Evolutionary conservation across 257 asterid species (phyloP).

Genomic region (Nicotiana sylvestris): DNA sequence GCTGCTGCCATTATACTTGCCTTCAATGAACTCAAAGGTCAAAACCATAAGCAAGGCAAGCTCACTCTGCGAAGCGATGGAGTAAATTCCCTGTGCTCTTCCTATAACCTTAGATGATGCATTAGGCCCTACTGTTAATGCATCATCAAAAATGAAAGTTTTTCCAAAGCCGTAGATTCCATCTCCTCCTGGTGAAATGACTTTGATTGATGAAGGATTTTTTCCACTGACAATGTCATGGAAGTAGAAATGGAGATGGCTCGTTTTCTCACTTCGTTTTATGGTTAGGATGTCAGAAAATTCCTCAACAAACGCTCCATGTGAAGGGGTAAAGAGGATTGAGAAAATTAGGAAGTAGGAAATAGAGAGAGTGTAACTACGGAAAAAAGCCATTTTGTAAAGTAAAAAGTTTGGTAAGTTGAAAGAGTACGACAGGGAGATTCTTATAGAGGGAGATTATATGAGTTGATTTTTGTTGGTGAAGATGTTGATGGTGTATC

Average conservation of each 20-base stretch:
- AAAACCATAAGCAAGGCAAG: slow-evolving; percentile 33
- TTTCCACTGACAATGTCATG: too few relatives aligned
- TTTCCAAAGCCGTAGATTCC: slow-evolving; percentile 27
- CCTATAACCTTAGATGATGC: slow-evolving; percentile 43
- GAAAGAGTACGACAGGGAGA: not conserved
- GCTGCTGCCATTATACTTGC: slow-evolving; percentile 49
- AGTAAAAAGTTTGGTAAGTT: not conserved
- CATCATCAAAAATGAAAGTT: slow-evolving; percentile 41
- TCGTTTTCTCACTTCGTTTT: too few relatives aligned
- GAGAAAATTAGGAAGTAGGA: slow-evolving; percentile 16
- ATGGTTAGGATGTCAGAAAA: too few relatives aligned
- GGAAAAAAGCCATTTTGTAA: slow-evolving; percentile 21
- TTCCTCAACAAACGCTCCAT: too few relatives aligned
- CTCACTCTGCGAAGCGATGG: slow-evolving; percentile 25
- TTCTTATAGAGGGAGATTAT: not conserved
- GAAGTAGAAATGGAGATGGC: too few relatives aligned
- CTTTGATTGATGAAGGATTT: too few relatives aligned
- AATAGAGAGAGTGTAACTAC: slow-evolving; percentile 12
- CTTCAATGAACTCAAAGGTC: slow-evolving; percentile 35
- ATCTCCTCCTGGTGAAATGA: too few relatives aligned
- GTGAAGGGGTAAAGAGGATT: not conserved
- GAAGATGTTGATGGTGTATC: too few relatives aligned
- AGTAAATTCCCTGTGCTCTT: slow-evolving; percentile 51
- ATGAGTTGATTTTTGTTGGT: too few relatives aligned
- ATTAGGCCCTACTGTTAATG: slow-evolving; percentile 41